Evolutionary conservation across 2,329 filamentous ascomycete genomes (phyloP), one percentile per base, ranked within the genome.

Genomic region (Cryphonectria japonica): DNA sequence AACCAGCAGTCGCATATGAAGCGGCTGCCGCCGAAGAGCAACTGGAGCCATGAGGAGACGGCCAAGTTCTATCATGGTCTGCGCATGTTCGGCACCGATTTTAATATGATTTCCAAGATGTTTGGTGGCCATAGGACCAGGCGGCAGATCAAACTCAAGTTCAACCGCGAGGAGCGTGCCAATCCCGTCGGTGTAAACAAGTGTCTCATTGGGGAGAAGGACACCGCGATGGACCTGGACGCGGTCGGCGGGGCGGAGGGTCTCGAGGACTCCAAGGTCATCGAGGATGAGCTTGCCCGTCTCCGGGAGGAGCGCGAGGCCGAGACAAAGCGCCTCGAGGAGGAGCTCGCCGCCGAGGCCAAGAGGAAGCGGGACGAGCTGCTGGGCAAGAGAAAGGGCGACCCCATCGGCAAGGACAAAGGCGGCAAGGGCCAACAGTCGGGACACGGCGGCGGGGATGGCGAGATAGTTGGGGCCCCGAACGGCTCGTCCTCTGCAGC

Each of bases 41-140:
- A 87, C 43, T 97, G 93, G 93, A 88, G 85, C 66, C 85, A 88
- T n/a, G 86, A 88, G 16, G 88, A 91, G 72, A 95, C 92, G 3
- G 90, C 92, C 69, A 84, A 88, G 61, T 96, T 96, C 81, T 96
- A 94, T 83, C 87, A 90, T 39, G 91, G 89, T 0, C 84, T 97
- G 1, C 83, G 85, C 70, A 92, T 91, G 85, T 95, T 94, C 77
- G 93, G 93, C 69, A 95, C 92, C 1, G 93, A 95, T 78, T 97
- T 96, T 78, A 87, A 91, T 78, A 93, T 93, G 81, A 94, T 97
- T 75, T 87, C 88, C 71, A 88, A 89, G 75, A 89, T 94, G 86
- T 95, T 97, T 77, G 88, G 89, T 0, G 87, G 88, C 43, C 43
- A 37, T 73, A 90, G 91, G 77, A 92, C 88, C 72, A 87, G 93